These are phyloP conservation scores for Nakataea oryzae DNA, from an alignment of 2,329 filamentous ascomycete species.

Conservation along the genomic window DNA sequence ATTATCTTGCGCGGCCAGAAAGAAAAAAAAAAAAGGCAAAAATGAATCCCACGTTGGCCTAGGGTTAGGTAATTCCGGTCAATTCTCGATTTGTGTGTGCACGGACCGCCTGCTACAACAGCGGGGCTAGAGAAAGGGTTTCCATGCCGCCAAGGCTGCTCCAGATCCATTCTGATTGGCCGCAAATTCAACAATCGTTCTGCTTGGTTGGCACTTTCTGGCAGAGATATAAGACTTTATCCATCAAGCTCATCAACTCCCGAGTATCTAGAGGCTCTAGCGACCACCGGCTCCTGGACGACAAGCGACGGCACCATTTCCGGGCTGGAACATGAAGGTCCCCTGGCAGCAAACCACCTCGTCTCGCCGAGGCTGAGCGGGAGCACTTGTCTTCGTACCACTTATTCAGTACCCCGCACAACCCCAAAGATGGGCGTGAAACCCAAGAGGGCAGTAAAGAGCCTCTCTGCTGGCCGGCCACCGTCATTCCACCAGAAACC, in stretches of 20 bases:
- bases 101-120: not conserved
- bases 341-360: not conserved
- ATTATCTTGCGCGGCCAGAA: not conserved
- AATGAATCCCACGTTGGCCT: too few relatives aligned
- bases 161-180: not conserved
- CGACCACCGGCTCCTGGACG: not conserved
- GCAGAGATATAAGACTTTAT: not conserved
- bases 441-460: constrained; percentile 29
- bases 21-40: not conserved
- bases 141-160: not conserved
- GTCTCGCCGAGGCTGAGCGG: not conserved
- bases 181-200: not conserved
- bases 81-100: constrained; percentile 1
- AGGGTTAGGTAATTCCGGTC: constrained; percentile 4
- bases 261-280: not conserved
- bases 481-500: constrained; percentile 37
- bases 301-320: not conserved
- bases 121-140: not conserved
- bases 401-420: not conserved
- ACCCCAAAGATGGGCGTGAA: constrained; percentile 32
- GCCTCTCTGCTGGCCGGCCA: constrained; percentile 42
- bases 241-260: not conserved
- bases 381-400: not conserved
- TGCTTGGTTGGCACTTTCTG: not conserved
- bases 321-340: not conserved